Base-by-base conservation (phyloP, 495 filamentous ascomycete species). In the Trichoderma virens region DNA sequence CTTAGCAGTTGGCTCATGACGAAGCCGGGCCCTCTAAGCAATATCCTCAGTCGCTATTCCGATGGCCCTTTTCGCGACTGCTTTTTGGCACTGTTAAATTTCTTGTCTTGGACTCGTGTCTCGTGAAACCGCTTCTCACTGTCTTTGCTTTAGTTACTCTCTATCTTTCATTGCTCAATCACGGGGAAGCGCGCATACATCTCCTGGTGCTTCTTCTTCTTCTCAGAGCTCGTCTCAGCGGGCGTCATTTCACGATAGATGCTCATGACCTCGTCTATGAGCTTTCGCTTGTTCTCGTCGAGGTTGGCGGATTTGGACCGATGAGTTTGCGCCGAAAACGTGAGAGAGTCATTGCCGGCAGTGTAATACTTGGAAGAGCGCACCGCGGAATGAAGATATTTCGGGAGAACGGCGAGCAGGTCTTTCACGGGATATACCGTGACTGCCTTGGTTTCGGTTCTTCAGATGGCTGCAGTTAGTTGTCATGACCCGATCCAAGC, bases 391-490 rank as follows among this genome's bases (percentile, higher is more conserved):
- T 91, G 87, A 7, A 98, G 73, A 5, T 90, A 70, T 41, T 77
- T 83, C 6, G 95, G 94, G 1, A 98, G 72, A 31, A 84, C 72
- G 11, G 77, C 76, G 13, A 86, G 68, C 32, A 96, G 76, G 32
- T 84, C 72, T 28, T 78, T 67, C 20, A 89, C 70, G 34, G 86
- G 75, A 82, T 76, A 76, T 83, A 78, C 71, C 76, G 90, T 73
- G 18, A 90, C 97, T 13, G 93, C 94, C 75, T 98, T 98, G 18
- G 90, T 90, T 73, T 93, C 94, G 30, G 95, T 91, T 75, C 94
- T 98, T 62, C 25, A 31, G 9, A 11, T n/a, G n/a, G 23, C 9
- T 30, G 23, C 18, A 39, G 41, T 67, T 66, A 72, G 70, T 20
- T 39, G 59, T 59, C 51, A 39, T 13, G 6, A 62, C n/a, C 39